Evolutionary conservation across 2,329 filamentous ascomycete species (phyloP), one percentile per base, ranked within the genome.

Genomic region (Ilyonectria sp.): DNA sequence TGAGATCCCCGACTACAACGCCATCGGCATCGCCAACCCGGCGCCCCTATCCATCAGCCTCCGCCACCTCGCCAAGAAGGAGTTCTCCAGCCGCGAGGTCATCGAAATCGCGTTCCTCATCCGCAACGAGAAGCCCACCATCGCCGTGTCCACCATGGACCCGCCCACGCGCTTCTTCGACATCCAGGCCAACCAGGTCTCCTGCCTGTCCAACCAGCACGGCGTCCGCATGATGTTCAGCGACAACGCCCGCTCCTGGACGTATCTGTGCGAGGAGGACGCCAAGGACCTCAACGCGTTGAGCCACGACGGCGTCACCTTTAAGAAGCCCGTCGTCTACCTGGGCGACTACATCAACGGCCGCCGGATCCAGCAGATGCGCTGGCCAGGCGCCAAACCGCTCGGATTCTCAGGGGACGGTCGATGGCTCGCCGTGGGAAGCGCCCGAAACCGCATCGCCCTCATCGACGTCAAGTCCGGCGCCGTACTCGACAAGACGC

Each of bases 141-240:
- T 77, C 31, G 72, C 75, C 46, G 69, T 71, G 23, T 71, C 69
- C 10, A 75, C 73, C 35, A 73, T 76, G 60, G 73, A 72, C 52
- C 66, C 74, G 0, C 75, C 71, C 1, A 77, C 74, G 2, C 71
- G 72, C 6, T 76, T 76, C 67, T 77, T 70, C 59, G 72, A 76
- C 66, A 59, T 59, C 21, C 56, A 60, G 23, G 75, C 60, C 26
- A 74, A 67, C 50, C 71, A 75, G 19, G 70, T 75, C 2, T 69
- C 70, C 1, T 64, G 54, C 6, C 26, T 75, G 0, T 63, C 67
- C 31, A 71, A 75, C 26, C 74, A 76, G 61, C 71, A 76, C 46
- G 75, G 75, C 57, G 65, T 77, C 7, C 58, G 71, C 57, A 71
- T 77, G 69, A 59, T 63, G 13, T 77, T 77, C 33, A 59, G 68